phyloP scores from a whole-genome alignment of 2,329 filamentous ascomycete genomes.

The Apiospora arundinis region DNA sequence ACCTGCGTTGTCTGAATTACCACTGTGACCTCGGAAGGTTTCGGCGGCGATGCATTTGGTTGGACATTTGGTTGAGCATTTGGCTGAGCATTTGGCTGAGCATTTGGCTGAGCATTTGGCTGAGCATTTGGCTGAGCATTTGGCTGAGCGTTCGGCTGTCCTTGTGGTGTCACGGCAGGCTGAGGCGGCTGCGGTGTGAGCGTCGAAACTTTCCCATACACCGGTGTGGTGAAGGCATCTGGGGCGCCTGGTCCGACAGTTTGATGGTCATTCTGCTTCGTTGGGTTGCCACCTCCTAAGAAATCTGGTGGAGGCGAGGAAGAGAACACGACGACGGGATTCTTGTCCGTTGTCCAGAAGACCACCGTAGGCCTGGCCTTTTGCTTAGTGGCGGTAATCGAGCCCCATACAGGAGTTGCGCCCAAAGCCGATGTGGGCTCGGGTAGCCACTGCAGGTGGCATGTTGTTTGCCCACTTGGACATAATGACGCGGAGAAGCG shows the following conservation, averaged over 20 bases:
- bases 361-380: constrained; percentile 43
- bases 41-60: constrained; percentile 10
- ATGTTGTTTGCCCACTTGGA: not conserved
- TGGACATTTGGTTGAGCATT: not conserved
- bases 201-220: constrained; percentile 32
- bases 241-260: constrained; percentile 23
- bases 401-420: constrained; percentile 25
- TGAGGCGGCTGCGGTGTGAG: constrained; percentile 24
- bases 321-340: constrained; percentile 56
- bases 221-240: constrained; percentile 26
- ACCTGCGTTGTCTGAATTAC: constrained; percentile 53
- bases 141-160: too few species aligned
- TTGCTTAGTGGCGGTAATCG: not conserved
- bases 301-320: constrained; percentile 48
- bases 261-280: constrained; percentile 27
- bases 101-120: too few species aligned
- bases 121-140: too few species aligned
- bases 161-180: not conserved
- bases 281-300: constrained; percentile 35
- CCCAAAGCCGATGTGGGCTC: constrained; percentile 16
- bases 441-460: not conserved
- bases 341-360: constrained; percentile 61
- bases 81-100: too few species aligned
- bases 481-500: constrained; percentile 4
- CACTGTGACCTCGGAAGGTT: constrained; percentile 43